Evolutionary conservation across 2,329 filamentous ascomycete genomes (phyloP), one percentile per base, ranked within the genome.

Genomic region (Neofusicoccum laricinum): DNA sequence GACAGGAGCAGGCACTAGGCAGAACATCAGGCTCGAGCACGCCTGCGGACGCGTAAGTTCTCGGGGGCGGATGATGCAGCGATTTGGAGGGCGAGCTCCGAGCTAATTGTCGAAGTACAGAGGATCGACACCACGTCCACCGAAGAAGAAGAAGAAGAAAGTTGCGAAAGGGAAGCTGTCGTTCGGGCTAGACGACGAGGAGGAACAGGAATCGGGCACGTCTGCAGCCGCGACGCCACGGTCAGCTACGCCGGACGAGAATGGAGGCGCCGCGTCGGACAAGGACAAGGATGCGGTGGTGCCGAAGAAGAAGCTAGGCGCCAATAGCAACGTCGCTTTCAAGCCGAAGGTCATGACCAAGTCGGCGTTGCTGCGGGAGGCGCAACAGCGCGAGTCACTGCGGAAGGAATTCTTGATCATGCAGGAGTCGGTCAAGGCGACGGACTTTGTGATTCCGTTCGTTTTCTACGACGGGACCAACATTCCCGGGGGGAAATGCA

Each of bases 391-490:
- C 67, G 92, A 95, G 70, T 78, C 85, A 14, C 79, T 94, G 57
- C 85, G 91, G 10, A 90, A 89, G 67, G 89, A 98, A 72, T 99
- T 97, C 71, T 76, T 96, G 50, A 82, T 82, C 10, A 85, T 94
- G 65, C 95, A 97, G 74, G 92, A 96, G 67, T 87, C 88, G 0
- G 90, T 98, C 68, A 97, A 96, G 79, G 87, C 87, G 19, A 93
- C 93, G 8, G 93, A 97, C 72, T 91, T 99, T 63, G 84, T 90
- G 15, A 89, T 99, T 36, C 95, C 95, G 0, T 99, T 98, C 76
- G 92, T 98, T 3, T 98, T 98, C 75, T 98, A 97, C 79, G 94
- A 98, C 70, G 95, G 95, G 15, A 92, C 92, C 21, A 94, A 96
- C 75, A 90, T 91, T 11, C 91, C 93, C 0, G 92, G 93, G 15